Evolutionary conservation across 2,329 filamentous ascomycete species (phyloP).

Genomic region (Cryphonectria naterciae): DNA sequence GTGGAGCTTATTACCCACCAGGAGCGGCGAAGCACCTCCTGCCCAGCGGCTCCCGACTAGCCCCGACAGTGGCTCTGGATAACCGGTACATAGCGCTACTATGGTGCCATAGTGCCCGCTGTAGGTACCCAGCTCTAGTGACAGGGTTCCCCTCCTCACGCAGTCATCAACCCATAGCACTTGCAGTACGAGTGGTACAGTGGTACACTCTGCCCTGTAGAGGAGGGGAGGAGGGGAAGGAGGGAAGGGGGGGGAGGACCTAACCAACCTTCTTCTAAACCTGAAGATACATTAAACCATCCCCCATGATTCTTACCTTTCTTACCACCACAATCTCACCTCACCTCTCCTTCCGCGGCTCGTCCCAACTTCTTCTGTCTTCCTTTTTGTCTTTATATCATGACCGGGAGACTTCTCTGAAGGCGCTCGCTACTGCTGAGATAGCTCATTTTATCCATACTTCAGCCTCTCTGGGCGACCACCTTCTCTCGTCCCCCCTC

Average conservation of each 20-base stretch:
- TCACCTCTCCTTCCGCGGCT: background rate
- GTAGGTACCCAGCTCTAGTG: background rate
- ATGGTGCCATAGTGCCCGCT: background rate
- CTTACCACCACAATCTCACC: background rate
- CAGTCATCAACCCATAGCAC: background rate
- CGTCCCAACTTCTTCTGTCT: background rate
- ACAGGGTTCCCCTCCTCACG: background rate
- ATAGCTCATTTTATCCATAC: background rate
- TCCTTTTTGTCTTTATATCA: background rate
- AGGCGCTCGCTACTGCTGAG: background rate
- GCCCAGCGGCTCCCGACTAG: background rate
- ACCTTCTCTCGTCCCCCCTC: background rate
- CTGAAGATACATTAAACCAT: conserved; percentile 1
- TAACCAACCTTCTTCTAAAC: background rate
- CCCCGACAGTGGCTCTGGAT: background rate
- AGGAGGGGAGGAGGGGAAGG: background rate
- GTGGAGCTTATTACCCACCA: background rate
- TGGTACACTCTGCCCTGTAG: background rate
- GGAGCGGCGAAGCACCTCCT: background rate
- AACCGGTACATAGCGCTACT: background rate
- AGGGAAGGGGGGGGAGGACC: background rate
- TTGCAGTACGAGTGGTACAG: background rate
- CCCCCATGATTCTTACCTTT: background rate
- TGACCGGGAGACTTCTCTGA: background rate
- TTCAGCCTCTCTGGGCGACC: background rate